phyloP scores from a whole-genome alignment of 805 yeast genomes.

The Lachancea cidri region DNA sequence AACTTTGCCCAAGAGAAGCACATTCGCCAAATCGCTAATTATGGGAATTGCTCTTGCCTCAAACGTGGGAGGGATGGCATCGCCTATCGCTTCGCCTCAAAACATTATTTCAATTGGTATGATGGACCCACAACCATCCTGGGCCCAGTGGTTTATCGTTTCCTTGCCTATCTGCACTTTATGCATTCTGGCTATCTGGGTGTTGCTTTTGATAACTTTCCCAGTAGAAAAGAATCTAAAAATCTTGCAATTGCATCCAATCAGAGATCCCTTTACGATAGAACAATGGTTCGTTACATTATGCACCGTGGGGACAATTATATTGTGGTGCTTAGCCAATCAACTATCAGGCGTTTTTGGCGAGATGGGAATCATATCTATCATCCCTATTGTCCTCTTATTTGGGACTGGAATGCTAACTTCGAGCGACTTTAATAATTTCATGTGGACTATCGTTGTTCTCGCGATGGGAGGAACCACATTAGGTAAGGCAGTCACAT shows the following conservation, averaged over 20 bases:
- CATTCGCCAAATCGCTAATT: constrained; percentile 77
- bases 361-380: constrained; percentile 94
- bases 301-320: constrained; percentile 68
- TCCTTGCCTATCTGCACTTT: constrained; percentile 73
- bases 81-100: constrained; percentile 97
- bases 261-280: constrained; percentile 62
- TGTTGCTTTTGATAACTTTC: constrained; percentile 61
- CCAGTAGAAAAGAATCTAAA: constrained; percentile 47
- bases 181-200: constrained; percentile 66
- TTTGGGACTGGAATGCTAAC: constrained; percentile 86
- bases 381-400: constrained; percentile 83
- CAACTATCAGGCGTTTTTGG: constrained; percentile 71
- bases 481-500: constrained; percentile 88
- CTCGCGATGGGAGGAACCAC: constrained; percentile 98
- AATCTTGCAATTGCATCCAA: constrained; percentile 41
- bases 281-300: constrained; percentile 70
- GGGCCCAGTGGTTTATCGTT: constrained; percentile 93
- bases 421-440: constrained; percentile 90
- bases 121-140: constrained; percentile 78
- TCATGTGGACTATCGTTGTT: constrained; percentile 93
- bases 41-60: constrained; percentile 91
- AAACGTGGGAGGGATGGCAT: constrained; percentile 93
- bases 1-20: constrained; percentile 72
- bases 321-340: constrained; percentile 86
- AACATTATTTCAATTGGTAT: constrained; percentile 84